Evolutionary conservation across 1,284 basidiomycete genomes (phyloP), one percentile per base, ranked within the genome.

Genomic region (Paramarasmius palmivorus): DNA sequence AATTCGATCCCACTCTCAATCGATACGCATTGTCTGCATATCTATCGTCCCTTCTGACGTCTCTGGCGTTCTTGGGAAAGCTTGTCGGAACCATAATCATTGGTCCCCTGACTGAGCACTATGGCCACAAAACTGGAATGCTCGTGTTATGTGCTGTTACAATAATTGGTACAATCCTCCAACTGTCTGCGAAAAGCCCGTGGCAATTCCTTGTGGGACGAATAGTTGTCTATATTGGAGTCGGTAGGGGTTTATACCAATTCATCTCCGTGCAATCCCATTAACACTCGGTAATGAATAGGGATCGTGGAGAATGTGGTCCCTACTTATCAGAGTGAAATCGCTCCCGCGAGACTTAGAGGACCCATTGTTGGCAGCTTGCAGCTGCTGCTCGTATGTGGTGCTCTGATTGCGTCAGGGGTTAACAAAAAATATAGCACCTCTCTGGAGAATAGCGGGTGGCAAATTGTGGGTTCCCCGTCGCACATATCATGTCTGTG

Each of bases 251-350:
- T 22, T 32, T 2, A 37, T 37, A 17, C 14, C 2, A 4, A 17
- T 22, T 19, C 17, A 10, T 40, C 17, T 17, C 5, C 4, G 39
- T 15, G 39, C 10, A 9, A 22, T 40, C n/a, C 39, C 5, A 17
- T 2, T 5, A 17, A 10, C 19, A 9, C 10, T 10, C 12, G 17
- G 9, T 2, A 40, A 40, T 2, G 29, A 15, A 5, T 40, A 40
- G 39, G 54, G 14, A 52, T 56, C 15, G 50, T 49, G 3, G 50
- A 56, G 35, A 56, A 52, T 23, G 54, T 55, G 7, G 53, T 55
- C 14, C 54, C 50, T 49, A 52, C 54, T 22, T 56, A 55, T 36
- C 53, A 55, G 35, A 55, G 53, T 25, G 53, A 55, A 36, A 55
- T 55, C 6, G 48, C 46, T 14, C 53, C 53, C 17, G 49, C 53